Conservation (phyloP, 2,329 filamentous ascomycete genomes). For the Dactylellina drechsleri region DNA sequence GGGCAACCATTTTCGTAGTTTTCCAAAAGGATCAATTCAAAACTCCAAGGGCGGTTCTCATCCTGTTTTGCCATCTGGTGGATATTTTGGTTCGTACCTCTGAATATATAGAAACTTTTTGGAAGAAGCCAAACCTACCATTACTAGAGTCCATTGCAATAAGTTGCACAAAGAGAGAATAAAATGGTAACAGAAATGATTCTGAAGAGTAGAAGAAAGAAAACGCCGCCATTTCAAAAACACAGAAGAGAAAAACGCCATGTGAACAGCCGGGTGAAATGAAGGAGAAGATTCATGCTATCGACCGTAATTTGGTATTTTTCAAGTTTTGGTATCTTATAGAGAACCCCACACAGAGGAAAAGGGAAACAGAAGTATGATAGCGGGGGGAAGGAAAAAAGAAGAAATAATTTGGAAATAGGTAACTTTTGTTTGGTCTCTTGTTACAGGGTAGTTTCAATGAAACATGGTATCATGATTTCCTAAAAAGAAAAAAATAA, state of each 20-base stretch:
- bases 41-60: no score
- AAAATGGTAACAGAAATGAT: not conserved
- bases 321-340: constrained; percentile 33
- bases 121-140: no score
- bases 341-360: constrained; percentile 39
- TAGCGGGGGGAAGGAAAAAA: constrained; percentile 16
- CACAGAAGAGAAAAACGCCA: constrained; percentile 32
- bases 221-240: not conserved
- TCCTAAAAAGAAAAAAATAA: constrained; percentile 35
- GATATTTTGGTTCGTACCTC: no score
- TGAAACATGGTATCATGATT: constrained; percentile 55
- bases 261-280: constrained; percentile 29
- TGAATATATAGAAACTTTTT: no score
- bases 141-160: no score
- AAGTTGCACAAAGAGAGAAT: no score
- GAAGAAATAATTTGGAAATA: constrained; percentile 30
- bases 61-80: no score
- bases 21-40: not conserved
- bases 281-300: constrained; percentile 21
- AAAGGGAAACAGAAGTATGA: constrained; percentile 26
- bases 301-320: constrained; percentile 34
- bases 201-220: constrained; percentile 6
- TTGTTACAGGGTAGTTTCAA: constrained; percentile 53
- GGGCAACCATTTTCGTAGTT: not conserved
- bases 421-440: constrained; percentile 50